These are phyloP conservation scores for Russula virescens DNA, from an alignment of 768 basidiomycete genomes.

Conservation along the genomic window DNA sequence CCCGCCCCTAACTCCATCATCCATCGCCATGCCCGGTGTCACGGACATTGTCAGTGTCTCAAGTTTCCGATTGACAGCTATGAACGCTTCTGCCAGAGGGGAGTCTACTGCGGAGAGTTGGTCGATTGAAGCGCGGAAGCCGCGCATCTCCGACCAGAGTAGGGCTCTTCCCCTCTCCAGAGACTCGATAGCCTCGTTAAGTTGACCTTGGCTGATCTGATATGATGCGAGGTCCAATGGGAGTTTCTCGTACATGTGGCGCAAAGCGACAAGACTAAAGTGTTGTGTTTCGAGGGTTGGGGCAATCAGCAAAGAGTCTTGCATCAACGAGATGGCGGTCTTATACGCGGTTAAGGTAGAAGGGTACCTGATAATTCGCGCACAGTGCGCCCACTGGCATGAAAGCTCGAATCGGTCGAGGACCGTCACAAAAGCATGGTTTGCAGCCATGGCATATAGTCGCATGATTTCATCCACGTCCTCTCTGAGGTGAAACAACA, in stretches of 20 bases:
- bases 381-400: neutral
- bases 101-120: neutral
- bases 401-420: neutral
- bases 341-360: neutral
- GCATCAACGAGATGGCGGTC: neutral
- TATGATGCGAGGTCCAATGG: neutral
- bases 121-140: neutral
- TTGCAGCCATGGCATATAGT: neutral
- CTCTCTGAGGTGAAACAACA: neutral
- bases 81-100: neutral
- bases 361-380: neutral
- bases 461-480: neutral
- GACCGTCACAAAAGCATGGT: neutral
- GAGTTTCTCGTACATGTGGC: neutral
- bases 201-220: neutral
- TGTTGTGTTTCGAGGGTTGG: neutral
- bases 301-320: neutral
- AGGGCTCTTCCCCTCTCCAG: constrained; percentile 13
- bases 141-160: constrained; percentile 16
- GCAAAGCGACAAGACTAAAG: neutral
- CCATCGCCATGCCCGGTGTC: neutral
- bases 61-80: neutral
- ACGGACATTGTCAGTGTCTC: neutral
- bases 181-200: neutral
- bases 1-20: neutral